phyloP scores from a whole-genome alignment of 1,139 yeast genomes.

The Candida sp. region DNA sequence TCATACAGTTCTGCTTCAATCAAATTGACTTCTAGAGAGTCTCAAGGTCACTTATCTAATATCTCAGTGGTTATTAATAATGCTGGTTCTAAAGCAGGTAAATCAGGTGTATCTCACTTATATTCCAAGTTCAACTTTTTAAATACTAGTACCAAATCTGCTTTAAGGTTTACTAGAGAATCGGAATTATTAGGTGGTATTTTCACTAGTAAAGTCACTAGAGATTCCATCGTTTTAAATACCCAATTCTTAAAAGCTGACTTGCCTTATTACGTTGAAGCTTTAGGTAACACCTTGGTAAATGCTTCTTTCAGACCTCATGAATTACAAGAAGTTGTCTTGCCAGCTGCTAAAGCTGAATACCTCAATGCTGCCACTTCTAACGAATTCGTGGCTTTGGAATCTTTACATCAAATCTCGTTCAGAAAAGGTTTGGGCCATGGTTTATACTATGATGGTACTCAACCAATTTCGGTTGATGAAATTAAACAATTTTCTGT shows the following conservation, averaged over 20 bases:
- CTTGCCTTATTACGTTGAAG: slow-evolving; percentile 89
- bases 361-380: slow-evolving; percentile 44
- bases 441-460: slow-evolving; percentile 74
- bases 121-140: slow-evolving; percentile 83
- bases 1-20: slow-evolving; percentile 49
- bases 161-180: slow-evolving; percentile 92
- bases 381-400: slow-evolving; percentile 64
- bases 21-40: slow-evolving; percentile 44
- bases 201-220: slow-evolving; percentile 65
- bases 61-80: slow-evolving; percentile 69
- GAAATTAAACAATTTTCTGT: slow-evolving; percentile 68
- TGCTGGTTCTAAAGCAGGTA: slow-evolving; percentile 81
- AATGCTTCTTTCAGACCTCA: slow-evolving; percentile 76
- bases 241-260: slow-evolving; percentile 84
- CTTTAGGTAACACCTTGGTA: slow-evolving; percentile 73
- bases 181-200: slow-evolving; percentile 90
- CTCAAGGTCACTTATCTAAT: slow-evolving; percentile 62
- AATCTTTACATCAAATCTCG: slow-evolving; percentile 75
- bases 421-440: slow-evolving; percentile 90
- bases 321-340: slow-evolving; percentile 77
- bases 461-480: slow-evolving; percentile 54
- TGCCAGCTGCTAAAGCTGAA: slow-evolving; percentile 72
- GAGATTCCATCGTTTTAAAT: slow-evolving; percentile 79
- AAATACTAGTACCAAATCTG: slow-evolving; percentile 81
- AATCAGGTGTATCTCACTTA: slow-evolving; percentile 85